Percentiles rank a stretch among this genome's conserved stretches.
Evolutionary conservation across 768 basidiomycete species (phyloP).

Genomic region (Fomitopsis serialis): DNA sequence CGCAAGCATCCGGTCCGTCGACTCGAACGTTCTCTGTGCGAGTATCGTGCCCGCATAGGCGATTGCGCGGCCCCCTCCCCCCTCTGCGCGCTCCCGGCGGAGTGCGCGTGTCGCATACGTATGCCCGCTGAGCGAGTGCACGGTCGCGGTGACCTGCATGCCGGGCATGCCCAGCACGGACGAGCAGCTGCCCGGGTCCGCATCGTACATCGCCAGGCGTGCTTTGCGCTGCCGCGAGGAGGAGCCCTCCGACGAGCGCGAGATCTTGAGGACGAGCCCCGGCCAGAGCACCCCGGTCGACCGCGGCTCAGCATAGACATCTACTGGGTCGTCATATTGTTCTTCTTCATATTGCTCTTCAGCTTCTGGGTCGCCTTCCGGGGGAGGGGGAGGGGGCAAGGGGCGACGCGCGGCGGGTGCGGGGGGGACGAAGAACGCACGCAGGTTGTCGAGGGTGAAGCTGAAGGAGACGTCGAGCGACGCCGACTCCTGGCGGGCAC

Average conservation of each 20-base stretch:
- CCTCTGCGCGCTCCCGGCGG: neutral
- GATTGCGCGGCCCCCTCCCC: slow-evolving; percentile 4
- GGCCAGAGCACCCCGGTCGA: slow-evolving; percentile 1
- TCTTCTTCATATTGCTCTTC: slow-evolving; percentile 3
- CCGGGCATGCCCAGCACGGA: neutral
- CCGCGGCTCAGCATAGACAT: neutral
- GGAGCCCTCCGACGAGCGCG: neutral
- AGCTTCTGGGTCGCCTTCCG: neutral
- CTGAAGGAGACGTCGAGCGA: slow-evolving; percentile 6
- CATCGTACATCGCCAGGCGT: neutral
- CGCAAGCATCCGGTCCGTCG: neutral
- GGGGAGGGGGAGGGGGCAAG: neutral
- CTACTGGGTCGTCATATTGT: neutral
- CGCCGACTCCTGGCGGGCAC: slow-evolving; percentile 2
- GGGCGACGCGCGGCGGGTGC: neutral
- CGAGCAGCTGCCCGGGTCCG: neutral
- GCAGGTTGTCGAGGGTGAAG: slow-evolving; percentile 10
- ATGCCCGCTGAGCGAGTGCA: slow-evolving; percentile 1
- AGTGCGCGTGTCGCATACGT: neutral
- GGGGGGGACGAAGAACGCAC: slow-evolving; percentile 1
- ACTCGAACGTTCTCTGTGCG: neutral
- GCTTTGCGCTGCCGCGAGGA: neutral
- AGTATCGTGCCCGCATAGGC: slow-evolving; percentile 3
- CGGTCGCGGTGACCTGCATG: neutral
- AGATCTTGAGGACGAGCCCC: neutral